Evolutionary conservation across 257 asterid genomes (phyloP), one percentile per base, ranked within the genome.

Genomic region (Solanum lycopersicoides): DNA sequence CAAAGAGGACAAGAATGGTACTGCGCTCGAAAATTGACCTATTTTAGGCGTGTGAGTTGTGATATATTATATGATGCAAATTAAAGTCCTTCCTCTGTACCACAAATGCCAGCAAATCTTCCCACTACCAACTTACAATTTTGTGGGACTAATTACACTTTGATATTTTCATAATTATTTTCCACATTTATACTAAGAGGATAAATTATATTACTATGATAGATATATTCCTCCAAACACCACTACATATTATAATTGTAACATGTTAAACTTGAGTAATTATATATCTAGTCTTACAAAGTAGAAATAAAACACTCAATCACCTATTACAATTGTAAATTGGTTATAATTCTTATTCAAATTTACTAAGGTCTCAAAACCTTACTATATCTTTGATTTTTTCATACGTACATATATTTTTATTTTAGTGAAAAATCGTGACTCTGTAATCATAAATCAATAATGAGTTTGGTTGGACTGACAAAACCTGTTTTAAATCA

Each of bases 41-140:
- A 82, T 30, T 82, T 50, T 47, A 82, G 85, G 85, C 63, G 69
- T 18, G 30, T 10, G 69, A 71, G 59, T 18, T 79, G n/a, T 45
- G 39, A 77, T 25, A 80, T 9, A 69, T 9, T 69, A 25, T 25
- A 71, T 37, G 79, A 66, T 65, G 79, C 80, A 84, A 32, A 71
- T 32, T 7, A 9, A 84, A 66, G 80, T 84, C 63, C 87, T 65
- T 3, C 45, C 53, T 69, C 41, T 88, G 85, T 66, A 14, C 90
- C 90, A 88, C 88, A 75, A 84, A 59, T 88, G 77, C 73, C 87
- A 83, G 71, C 79, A 88, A 83, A 41, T 73, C 63, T 28, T 84
- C 66, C 37, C 85, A 59, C 86, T 84, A 66, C 59, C 68, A 75
- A 84, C 59, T 21, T 74, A 11, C 9, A 25, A 32, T 12, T 41